These are phyloP conservation scores for Beta lomatogona DNA, from an alignment of 179 eudicot species.

Conservation along the genomic window DNA sequence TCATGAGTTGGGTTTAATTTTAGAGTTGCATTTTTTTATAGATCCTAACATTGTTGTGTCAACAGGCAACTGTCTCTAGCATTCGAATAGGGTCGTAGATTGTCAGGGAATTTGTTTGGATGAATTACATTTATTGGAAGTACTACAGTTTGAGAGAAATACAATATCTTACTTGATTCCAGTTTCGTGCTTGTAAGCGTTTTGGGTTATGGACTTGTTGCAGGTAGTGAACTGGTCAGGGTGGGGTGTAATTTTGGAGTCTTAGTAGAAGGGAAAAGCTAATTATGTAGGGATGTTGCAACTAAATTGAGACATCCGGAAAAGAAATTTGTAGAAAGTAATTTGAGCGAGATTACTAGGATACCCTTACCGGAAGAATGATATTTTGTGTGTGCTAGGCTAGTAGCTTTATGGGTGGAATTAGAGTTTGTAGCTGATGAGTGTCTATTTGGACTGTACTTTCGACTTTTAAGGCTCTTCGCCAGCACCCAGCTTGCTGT, in stretches of 20 bases:
- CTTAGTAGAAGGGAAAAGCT: too few relatives aligned
- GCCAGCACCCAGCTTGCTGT: background rate
- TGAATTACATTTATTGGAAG: background rate
- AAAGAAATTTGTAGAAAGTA: too few relatives aligned
- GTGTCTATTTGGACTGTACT: background rate
- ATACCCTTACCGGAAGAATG: too few relatives aligned
- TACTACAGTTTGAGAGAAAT: background rate
- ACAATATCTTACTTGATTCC: background rate
- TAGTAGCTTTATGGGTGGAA: too few relatives aligned
- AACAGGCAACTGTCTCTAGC: background rate
- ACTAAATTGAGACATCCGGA: too few relatives aligned
- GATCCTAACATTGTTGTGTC: background rate
- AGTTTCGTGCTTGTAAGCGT: background rate
- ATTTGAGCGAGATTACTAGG: too few relatives aligned
- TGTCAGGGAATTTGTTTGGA: background rate
- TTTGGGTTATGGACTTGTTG: too few relatives aligned
- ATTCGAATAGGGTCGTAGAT: background rate
- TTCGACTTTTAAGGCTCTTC: background rate
- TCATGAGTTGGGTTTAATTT: background rate
- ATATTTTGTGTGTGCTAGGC: background rate
- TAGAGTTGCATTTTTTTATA: background rate
- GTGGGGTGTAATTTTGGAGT: too few relatives aligned
- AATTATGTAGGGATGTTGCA: too few relatives aligned
- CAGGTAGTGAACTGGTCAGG: too few relatives aligned
- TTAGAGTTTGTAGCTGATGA: too few relatives aligned